phyloP scores from a whole-genome alignment of 805 yeast species.

The Ogataea minuta region DNA sequence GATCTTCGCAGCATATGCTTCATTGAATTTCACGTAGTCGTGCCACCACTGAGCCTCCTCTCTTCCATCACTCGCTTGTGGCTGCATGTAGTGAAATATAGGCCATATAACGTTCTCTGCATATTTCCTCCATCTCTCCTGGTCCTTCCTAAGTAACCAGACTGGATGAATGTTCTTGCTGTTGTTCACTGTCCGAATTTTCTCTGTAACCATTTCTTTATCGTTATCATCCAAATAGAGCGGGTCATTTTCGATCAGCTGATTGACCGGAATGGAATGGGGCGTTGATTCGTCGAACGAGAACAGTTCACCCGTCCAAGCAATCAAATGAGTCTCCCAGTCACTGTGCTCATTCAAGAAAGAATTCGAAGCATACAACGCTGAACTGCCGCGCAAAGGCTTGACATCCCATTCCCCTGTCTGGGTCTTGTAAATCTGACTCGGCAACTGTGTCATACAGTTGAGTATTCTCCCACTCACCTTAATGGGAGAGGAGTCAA shows the following conservation, averaged over 20 bases:
- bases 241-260: slow-evolving; percentile 52
- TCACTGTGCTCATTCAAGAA: slow-evolving; percentile 61
- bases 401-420: slow-evolving; percentile 55
- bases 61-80: slow-evolving; percentile 65
- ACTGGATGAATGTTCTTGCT: slow-evolving; percentile 72
- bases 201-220: slow-evolving; percentile 47
- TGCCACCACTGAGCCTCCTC: slow-evolving; percentile 75
- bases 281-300: slow-evolving; percentile 27
- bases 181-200: slow-evolving; percentile 45
- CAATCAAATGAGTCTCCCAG: slow-evolving; percentile 87
- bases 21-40: slow-evolving; percentile 87
- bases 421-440: slow-evolving; percentile 47
- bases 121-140: slow-evolving; percentile 79
- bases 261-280: slow-evolving; percentile 25
- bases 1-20: slow-evolving; percentile 81
- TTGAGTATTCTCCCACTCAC: slow-evolving; percentile 67
- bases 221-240: slow-evolving; percentile 56
- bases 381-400: slow-evolving; percentile 77
- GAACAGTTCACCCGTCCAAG: slow-evolving; percentile 91
- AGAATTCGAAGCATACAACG: slow-evolving; percentile 72
- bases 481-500: slow-evolving; percentile 29
- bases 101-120: slow-evolving; percentile 95
- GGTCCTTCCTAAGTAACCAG: slow-evolving; percentile 81
- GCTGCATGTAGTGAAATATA: slow-evolving; percentile 87
- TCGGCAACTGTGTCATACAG: slow-evolving; percentile 67